Percentiles rank a stretch among this genome's conserved stretches.
phyloP scores from a whole-genome alignment of 1,139 yeast species.

The Debaryomyces udenii region DNA sequence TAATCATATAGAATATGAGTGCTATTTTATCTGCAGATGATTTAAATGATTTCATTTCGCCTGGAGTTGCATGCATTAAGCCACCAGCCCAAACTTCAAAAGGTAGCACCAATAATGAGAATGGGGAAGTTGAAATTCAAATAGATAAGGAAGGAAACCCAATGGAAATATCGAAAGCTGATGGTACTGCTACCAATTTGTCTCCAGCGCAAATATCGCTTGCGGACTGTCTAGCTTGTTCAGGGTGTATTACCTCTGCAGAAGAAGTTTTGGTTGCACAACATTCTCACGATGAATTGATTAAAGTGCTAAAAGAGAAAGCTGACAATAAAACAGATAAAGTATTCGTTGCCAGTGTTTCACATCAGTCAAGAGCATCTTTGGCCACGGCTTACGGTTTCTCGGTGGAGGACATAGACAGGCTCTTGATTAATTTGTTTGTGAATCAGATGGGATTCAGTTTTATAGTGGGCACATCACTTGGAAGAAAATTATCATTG shows the following conservation, averaged over 20 bases:
- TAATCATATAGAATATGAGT: slow-evolving; percentile 58
- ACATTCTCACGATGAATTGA: slow-evolving; percentile 81
- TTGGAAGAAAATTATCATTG: slow-evolving; percentile 75
- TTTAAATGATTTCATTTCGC: slow-evolving; percentile 89
- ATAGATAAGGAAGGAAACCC: slow-evolving; percentile 69
- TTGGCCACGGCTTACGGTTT: slow-evolving; percentile 69
- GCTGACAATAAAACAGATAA: slow-evolving; percentile 25
- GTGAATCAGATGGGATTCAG: slow-evolving; percentile 64
- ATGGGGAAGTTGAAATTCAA: slow-evolving; percentile 61
- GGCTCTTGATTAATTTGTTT: slow-evolving; percentile 59
- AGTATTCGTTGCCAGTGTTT: slow-evolving; percentile 72
- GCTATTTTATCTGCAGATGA: slow-evolving; percentile 87
- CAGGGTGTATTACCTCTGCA: slow-evolving; percentile 96
- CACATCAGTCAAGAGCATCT: slow-evolving; percentile 87
- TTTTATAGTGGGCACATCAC: slow-evolving; percentile 80
- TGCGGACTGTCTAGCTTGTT: slow-evolving; percentile 93
- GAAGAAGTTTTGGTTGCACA: slow-evolving; percentile 91
- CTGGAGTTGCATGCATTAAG: slow-evolving; percentile 93
- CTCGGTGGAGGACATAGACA: slow-evolving; percentile 60
- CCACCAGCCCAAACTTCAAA: slow-evolving; percentile 37
- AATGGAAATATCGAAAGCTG: slow-evolving; percentile 64
- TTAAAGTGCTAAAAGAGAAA: slow-evolving; percentile 54
- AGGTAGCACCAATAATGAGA: slow-evolving; percentile 21
- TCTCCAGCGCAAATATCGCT: slow-evolving; percentile 86
- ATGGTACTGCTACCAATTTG: slow-evolving; percentile 53